A percentile compares a stretch with the other conserved stretches of the same genome.
Evolutionary conservation across 345 rosid species (phyloP).

Genomic region (Barbarea vulgaris): DNA sequence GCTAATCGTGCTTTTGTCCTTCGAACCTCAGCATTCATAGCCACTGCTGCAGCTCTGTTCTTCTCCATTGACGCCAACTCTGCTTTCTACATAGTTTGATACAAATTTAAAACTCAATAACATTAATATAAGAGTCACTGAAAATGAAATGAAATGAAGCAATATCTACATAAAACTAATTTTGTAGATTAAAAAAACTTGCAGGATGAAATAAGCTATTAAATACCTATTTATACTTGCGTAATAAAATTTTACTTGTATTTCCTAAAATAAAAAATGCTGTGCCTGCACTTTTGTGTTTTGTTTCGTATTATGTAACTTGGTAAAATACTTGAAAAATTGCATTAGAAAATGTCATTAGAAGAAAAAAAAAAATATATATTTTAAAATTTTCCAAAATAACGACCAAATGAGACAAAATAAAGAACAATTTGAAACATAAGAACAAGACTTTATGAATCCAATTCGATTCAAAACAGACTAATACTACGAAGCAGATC

Average conservation of each 20-base stretch:
- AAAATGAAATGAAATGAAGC: background rate
- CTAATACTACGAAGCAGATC: background rate
- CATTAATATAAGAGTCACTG: too few relatives aligned
- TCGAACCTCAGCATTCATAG: conserved; percentile 81
- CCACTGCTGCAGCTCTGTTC: conserved; percentile 68
- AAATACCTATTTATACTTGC: background rate
- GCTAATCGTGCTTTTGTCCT: conserved; percentile 66
- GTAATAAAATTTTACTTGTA: background rate
- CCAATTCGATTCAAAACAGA: background rate
- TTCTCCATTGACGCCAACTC: conserved; percentile 58
- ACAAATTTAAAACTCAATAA: background rate
- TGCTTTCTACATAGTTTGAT: conserved; percentile 53
- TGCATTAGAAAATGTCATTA: background rate
- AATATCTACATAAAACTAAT: background rate
- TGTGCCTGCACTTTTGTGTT: too few relatives aligned
- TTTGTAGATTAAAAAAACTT: background rate
- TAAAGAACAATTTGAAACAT: too few relatives aligned
- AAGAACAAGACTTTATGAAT: too few relatives aligned
- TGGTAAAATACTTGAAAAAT: too few relatives aligned
- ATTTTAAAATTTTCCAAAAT: background rate
- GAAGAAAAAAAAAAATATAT: too few relatives aligned
- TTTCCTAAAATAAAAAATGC: too few relatives aligned
- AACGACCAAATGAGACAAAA: background rate
- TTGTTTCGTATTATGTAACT: too few relatives aligned
- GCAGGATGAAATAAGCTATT: background rate